Evolutionary conservation across 2,329 filamentous ascomycete species (phyloP), one percentile per base, ranked within the genome.

Genomic region (Fusarium poae): DNA sequence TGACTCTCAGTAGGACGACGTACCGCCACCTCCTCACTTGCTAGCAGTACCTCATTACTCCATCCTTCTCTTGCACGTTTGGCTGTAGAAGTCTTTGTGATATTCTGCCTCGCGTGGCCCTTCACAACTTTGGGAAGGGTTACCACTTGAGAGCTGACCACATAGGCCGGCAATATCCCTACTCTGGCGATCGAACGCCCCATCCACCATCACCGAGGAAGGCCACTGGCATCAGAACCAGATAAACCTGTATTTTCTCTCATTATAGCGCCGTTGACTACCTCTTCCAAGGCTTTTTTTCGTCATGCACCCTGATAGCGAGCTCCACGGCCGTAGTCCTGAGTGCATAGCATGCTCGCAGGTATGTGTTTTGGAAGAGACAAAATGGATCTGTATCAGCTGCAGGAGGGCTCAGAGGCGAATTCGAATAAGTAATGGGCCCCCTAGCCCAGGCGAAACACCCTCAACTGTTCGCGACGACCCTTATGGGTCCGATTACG

Each of bases 331-430:
- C 15, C 18, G 16, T n/a, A 15, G 42, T 40, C 37, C n/a, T 18
- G 10, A n/a, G 18, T 60, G 62, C 21, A 25, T 12, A 8, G 11
- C 16, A 15, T 65, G 61, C 32, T 43, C 40, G 15, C 37, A 45
- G 13, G 9, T 13, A 23, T 37, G 37, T 23, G 37, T n/a, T 30
- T 21, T 27, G 32, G 8, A 13, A 12, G 46, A 44, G 11, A n/a
- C 15, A 13, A 7, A 11, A 10, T 48, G 54, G 54, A 7, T 35
- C 29, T 65, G 46, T 3, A 34, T 13, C 37, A 44, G 20, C 45
- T 48, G 46, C 32, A 4, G 8, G 25, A 15, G 6, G 8, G n/a
- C 20, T 20, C 32, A 18, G 43, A 20, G 12, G 13, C 15, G 20
- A 12, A 23, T 12, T 3, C 21, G 29, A 27, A 32, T 23, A 12